Base-by-base conservation (phyloP, 805 yeast species). In the Candida xiaguanensis region DNA sequence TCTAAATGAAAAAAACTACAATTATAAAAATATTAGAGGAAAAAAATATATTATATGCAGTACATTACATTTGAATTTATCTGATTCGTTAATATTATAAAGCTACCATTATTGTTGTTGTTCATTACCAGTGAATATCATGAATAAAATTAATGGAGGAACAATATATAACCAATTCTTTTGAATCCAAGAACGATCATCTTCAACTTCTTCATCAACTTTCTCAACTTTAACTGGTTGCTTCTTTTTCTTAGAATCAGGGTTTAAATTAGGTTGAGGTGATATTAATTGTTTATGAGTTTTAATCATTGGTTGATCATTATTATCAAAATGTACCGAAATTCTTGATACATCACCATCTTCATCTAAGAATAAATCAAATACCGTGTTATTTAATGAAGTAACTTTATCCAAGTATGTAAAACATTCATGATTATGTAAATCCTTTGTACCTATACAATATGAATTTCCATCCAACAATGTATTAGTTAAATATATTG, bases 91-190 rank as follows among this genome's bases (percentile, higher is more conserved):
- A 40, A 36, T 31, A 34, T 5, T 16, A 13, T 13, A 5, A 9
- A 32, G 5, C n/a, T 9, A 19, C 36, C 13, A 32, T 13, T 8
- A 19, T 6, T 26, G 17, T 29, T 28, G 33, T 23, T 20, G 28
- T 25, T 31, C 36, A 8, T 38, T 39, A 13, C 41, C 43, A 20
- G 39, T 36, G 13, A 42, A 23, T 15, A 42, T 5, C 27, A 45
- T 22, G 27, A 75, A 28, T 41, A 67, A 43, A 8, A 77, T 35
- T 16, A 74, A 44, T 11, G 76, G 75, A 2, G 80, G 77, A 6
- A 76, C 76, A 18, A 80, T 61, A 54, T 74, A 78, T 69, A 76
- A 65, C 85, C 85, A 80, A 57, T 80, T 73, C 53, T 73, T 72
- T 52, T 78, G 83, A 13, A 79, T 59, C 57, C 77, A 78, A 4